Conservation (phyloP, 176 grass and related monocot genomes). For the Eragrostis nindensis region DNA sequence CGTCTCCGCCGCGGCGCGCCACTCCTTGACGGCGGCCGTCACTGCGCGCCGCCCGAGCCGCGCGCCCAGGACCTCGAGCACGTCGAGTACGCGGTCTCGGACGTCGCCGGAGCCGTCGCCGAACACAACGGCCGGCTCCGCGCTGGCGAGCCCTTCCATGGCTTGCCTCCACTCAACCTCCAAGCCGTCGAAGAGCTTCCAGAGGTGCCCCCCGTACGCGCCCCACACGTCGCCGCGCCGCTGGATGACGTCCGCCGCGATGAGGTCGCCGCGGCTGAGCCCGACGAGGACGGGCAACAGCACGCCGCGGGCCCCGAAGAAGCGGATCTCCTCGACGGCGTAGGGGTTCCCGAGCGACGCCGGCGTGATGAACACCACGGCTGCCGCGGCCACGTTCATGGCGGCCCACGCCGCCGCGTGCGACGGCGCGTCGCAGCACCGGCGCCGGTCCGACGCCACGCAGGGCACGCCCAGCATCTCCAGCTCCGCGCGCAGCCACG, state of each 20-base stretch:
- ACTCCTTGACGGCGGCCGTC: constrained; percentile 35
- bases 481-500: constrained; percentile 67
- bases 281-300: constrained; percentile 59
- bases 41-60: constrained; percentile 43
- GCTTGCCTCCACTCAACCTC: constrained; percentile 50
- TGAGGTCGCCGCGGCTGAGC: constrained; percentile 35
- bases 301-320: constrained; percentile 39
- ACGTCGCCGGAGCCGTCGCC: constrained; percentile 31
- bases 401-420: constrained; percentile 27
- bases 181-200: constrained; percentile 42
- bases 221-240: constrained; percentile 56
- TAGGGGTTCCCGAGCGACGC: constrained; percentile 47
- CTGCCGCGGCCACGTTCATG: constrained; percentile 44
- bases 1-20: constrained; percentile 24
- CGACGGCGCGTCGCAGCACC: constrained; percentile 31
- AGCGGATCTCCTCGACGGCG: constrained; percentile 56
- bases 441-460: constrained; percentile 31
- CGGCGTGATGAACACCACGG: constrained; percentile 47
- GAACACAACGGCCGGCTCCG: constrained; percentile 37
- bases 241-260: constrained; percentile 34
- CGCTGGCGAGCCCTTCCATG: constrained; percentile 33
- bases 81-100: constrained; percentile 43
- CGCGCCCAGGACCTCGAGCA: constrained; percentile 40
- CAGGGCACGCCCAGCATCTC: constrained; percentile 57
- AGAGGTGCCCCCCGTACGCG: constrained; percentile 45